A percentile compares a stretch with the other conserved stretches of the same genome.
phyloP scores from a whole-genome alignment of 306 rosid genomes.

The Castanea mollissima region DNA sequence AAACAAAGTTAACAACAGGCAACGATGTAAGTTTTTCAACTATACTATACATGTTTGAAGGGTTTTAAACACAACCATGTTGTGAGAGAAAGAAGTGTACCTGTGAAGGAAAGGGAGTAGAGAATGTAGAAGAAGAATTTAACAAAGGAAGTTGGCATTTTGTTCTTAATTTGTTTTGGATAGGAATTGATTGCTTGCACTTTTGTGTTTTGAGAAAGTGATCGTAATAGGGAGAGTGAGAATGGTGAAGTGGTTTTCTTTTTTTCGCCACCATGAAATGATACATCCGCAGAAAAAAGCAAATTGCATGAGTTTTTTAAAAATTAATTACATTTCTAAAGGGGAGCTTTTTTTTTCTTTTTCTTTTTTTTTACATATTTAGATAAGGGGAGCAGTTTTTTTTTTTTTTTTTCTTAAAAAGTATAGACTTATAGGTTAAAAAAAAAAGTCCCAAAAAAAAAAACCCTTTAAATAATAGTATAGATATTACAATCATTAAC shows the following conservation, averaged over 20 bases:
- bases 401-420: too few relatives aligned
- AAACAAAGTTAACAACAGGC: not conserved
- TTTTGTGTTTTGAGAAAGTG: not conserved
- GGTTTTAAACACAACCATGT: not conserved
- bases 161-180: not conserved
- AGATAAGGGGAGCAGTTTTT: too few relatives aligned
- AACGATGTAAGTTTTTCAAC: not conserved
- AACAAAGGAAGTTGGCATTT: slow-evolving; percentile 41
- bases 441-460: too few relatives aligned
- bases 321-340: too few relatives aligned
- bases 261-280: slow-evolving; percentile 30
- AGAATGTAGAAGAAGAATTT: slow-evolving; percentile 28
- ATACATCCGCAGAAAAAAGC: not conserved
- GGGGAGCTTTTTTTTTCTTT: too few relatives aligned
- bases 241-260: slow-evolving; percentile 16
- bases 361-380: too few relatives aligned
- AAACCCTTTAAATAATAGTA: too few relatives aligned
- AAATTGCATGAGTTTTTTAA: too few relatives aligned
- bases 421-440: too few relatives aligned
- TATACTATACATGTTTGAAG: too few relatives aligned
- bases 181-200: not conserved
- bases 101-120: slow-evolving; percentile 34
- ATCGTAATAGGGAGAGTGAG: not conserved
- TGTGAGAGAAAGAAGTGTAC: slow-evolving; percentile 13
- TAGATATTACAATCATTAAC: too few relatives aligned